These are phyloP conservation scores for Pouteria campechiana DNA, from an alignment of 179 eudicot species.

Conservation along the genomic window DNA sequence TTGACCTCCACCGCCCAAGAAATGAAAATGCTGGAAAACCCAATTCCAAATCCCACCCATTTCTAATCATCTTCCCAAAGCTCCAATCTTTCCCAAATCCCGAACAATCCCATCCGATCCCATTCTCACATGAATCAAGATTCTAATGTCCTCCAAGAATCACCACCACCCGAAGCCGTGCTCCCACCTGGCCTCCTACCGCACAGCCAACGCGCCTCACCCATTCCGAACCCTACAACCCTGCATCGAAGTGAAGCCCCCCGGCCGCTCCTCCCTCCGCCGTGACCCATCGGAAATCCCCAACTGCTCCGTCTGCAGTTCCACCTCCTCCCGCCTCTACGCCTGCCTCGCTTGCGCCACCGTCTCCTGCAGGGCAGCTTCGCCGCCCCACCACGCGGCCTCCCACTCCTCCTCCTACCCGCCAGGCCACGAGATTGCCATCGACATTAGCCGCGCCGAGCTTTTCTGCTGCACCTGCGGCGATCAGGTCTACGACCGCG, in stretches of 20 bases:
- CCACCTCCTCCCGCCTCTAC: slow-evolving; percentile 27
- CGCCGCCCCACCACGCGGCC: slow-evolving; percentile 26
- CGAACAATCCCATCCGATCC: too few species aligned
- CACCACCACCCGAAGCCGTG: slow-evolving; percentile 12
- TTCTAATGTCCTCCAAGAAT: too few species aligned
- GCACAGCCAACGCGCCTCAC: slow-evolving; percentile 26
- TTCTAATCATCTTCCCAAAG: too few species aligned
- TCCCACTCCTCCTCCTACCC: neutral
- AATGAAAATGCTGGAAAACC: too few species aligned
- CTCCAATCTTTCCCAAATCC: too few species aligned
- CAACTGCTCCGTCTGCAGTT: slow-evolving; percentile 22
- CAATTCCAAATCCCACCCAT: too few species aligned
- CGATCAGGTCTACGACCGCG: slow-evolving; percentile 45
- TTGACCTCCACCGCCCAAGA: too few species aligned
- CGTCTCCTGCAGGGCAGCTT: slow-evolving; percentile 33
- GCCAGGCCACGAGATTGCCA: slow-evolving; percentile 37
- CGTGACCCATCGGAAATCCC: slow-evolving; percentile 23
- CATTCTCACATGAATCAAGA: too few species aligned
- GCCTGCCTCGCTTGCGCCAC: slow-evolving; percentile 49
- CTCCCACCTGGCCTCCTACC: slow-evolving; percentile 38
- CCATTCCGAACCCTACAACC: slow-evolving; percentile 35
- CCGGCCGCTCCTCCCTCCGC: slow-evolving; percentile 42
- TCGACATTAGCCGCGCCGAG: slow-evolving; percentile 54
- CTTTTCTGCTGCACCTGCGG: slow-evolving; percentile 41
- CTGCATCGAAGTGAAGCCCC: slow-evolving; percentile 35